phyloP scores from a whole-genome alignment of 176 grass and related monocot species.

The Bromus sterilis region DNA sequence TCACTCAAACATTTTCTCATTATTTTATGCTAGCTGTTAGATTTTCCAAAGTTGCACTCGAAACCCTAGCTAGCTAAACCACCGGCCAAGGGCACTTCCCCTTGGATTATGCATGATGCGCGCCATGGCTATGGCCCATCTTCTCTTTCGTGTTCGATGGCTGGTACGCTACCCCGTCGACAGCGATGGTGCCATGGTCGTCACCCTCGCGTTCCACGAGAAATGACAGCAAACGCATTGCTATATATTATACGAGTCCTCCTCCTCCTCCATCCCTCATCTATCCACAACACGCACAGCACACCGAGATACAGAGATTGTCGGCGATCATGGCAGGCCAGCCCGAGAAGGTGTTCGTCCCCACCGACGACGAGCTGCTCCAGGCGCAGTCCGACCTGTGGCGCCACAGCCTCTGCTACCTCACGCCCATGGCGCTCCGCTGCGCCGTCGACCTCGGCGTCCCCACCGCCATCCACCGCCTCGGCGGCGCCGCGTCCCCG shows the following conservation, averaged over 20 bases:
- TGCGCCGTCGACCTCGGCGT: background rate
- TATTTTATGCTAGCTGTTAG: background rate
- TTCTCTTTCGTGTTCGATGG: background rate
- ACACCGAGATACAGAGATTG: background rate
- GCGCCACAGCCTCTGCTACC: background rate
- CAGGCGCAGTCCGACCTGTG: background rate
- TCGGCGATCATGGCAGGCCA: background rate
- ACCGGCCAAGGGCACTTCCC: background rate
- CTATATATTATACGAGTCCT: background rate
- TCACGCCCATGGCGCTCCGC: background rate
- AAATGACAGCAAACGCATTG: background rate
- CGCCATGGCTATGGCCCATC: background rate
- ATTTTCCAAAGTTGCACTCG: background rate
- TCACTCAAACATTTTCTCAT: background rate
- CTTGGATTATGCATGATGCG: too few species aligned
- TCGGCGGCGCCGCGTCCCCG: background rate
- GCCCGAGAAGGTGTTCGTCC: background rate
- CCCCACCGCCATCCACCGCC: background rate
- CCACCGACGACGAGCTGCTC: background rate
- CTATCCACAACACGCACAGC: background rate
- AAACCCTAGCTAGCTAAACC: background rate
- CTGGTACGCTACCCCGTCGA: background rate
- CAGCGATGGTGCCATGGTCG: background rate
- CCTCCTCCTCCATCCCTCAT: background rate
- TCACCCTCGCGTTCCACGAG: background rate